Conservation (phyloP, 2,329 filamentous ascomycete species). For the Ceratocystis smalleyi region DNA sequence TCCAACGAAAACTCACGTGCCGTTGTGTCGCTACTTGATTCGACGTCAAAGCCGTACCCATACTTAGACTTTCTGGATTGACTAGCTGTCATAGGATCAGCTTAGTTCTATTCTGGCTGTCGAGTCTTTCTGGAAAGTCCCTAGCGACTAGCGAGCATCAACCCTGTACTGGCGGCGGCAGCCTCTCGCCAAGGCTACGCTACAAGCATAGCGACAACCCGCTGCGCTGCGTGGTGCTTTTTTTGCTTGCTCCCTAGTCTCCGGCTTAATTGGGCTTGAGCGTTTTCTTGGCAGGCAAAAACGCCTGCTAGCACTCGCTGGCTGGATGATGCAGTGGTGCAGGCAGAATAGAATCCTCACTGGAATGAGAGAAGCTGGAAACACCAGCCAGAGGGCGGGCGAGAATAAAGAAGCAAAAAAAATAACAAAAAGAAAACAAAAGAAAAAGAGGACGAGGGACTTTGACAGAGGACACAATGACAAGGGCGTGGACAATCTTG, state of each 20-base stretch:
- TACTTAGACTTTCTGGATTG: neutral
- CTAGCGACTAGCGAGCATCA: neutral
- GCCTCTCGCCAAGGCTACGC: neutral
- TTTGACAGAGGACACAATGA: neutral
- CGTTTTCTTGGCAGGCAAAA: neutral
- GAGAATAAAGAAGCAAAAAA: neutral
- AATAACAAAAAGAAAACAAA: neutral
- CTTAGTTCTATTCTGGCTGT: slow-evolving; percentile 1
- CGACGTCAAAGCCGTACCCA: neutral
- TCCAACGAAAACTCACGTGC: neutral
- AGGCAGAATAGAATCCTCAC: neutral
- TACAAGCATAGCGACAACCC: neutral
- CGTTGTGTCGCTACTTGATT: neutral
- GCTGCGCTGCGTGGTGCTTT: neutral
- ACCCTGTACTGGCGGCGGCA: neutral
- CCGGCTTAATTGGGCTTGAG: neutral
- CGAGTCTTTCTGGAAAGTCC: neutral
- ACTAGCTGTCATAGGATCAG: slow-evolving; percentile 1
- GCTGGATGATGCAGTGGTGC: neutral
- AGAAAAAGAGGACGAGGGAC: neutral
- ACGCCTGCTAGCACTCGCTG: neutral
- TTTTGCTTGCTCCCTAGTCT: neutral
- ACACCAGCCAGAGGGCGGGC: neutral
- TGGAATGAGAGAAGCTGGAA: neutral
- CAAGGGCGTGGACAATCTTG: no score